Evolutionary conservation across 1,284 basidiomycete genomes (phyloP), one percentile per base, ranked within the genome.

Genomic region (Marasmius fiardii): DNA sequence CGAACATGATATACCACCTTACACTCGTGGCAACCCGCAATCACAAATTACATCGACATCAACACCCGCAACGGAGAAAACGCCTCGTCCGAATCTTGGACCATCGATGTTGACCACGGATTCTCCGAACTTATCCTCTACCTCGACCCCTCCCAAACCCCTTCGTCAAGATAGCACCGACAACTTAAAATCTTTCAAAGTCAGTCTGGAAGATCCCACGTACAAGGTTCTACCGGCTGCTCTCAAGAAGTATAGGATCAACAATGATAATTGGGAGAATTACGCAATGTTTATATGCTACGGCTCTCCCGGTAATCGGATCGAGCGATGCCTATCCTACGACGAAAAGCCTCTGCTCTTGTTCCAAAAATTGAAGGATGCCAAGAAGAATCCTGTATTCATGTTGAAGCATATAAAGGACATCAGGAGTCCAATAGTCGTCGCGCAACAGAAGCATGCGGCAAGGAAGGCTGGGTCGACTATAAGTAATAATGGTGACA

Each of bases 251-350:
- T 99, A 99, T 74, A 94, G 94, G 69, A 98, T 99, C 73, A 90
- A 95, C 68, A 95, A 95, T 67, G 97, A 99, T 64, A 95, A 95
- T 70, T 99, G 96, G 95, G 90, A 93, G 76, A 90, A 93, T 66
- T 99, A 99, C 75, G 97, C 96, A 23, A 90, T 99, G 83, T 99
- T 99, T 73, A 98, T 99, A 62, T 98, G 95, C 67, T 98, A 95
- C 70, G 95, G 93, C 14, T 88, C 90, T 58, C 82, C 93, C 51
- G 92, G 93, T 51, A 88, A 85, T 63, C 85, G 88, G 21, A 85
- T 85, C 74, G 97, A 99, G 69, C 86, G 97, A 31, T 99, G 97
- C 74, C 74, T 99, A 56, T 92, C 91, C 65, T 98, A 97, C 66
- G 97, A 99, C 66, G 97, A 99, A 73, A 98, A 98, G 69, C 97